Base-by-base conservation (phyloP, 2,329 filamentous ascomycete genomes). In the Chaetomium sp. region DNA sequence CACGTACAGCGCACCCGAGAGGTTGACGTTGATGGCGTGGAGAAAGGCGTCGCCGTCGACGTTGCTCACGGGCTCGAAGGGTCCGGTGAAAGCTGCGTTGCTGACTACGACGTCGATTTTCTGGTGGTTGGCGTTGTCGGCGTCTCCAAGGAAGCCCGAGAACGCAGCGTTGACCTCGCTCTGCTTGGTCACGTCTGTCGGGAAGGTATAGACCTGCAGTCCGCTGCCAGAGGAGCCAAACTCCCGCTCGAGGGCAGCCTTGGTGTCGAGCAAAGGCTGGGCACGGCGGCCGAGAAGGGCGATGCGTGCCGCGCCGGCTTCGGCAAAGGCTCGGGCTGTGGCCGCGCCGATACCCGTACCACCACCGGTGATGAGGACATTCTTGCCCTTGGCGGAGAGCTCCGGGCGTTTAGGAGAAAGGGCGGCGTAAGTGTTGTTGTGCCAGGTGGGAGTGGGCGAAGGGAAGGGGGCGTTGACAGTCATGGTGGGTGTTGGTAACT, bases 271-370 rank as follows among this genome's bases (percentile, higher is more conserved):
- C 6, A 72, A 66, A 2, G 57, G 57, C 6, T 54, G 32, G 7
- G 54, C 49, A 0, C 60, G 61, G 40, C 70, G 67, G 5, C 66
- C 70, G 6, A 69, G 43, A 6, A 74, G 57, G 27, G 64, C 63
- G 33, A 73, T 64, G n/a, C 61, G 60, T 4, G 54, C 11, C 12
- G 69, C 68, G 11, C 68, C 67, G 10, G 69, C 69, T 32, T 52
- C 44, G 19, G 66, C 66, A 53, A 70, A 85, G 47, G 81, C 69
- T 54, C 77, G 73, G 4, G 81, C 81, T 6, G 82, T 75, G 0
- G 80, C 81, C 51, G 79, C 76, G 6, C 81, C 82, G 43, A 85
- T 77, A 36, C 82, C 80, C 1, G 76, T 79, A 2, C 79, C 79
- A 14, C 77, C 81, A 10, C 62, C 82, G 2, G 80, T 85, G 64